A percentile compares a stretch with the other conserved stretches of the same genome.
phyloP scores from a whole-genome alignment of 2,329 filamentous ascomycete genomes.

The Fusarium subtropicale region DNA sequence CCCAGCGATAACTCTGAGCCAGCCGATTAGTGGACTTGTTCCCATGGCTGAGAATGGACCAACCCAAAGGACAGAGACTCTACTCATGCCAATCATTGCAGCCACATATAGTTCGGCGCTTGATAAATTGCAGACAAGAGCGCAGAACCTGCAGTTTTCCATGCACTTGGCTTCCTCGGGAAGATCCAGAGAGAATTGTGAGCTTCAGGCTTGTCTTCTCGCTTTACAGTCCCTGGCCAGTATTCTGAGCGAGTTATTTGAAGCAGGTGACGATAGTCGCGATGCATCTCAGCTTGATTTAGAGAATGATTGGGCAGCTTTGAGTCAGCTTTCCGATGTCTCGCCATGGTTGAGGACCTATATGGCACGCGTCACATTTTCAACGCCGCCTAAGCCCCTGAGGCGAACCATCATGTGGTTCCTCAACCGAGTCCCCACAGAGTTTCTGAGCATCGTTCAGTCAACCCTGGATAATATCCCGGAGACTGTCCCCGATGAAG shows the following conservation, averaged over 20 bases:
- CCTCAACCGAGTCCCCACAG: constrained; percentile 53
- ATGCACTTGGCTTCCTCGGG: not conserved
- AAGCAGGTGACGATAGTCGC: not conserved
- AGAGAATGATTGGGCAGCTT: not conserved
- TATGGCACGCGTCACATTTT: constrained; percentile 44
- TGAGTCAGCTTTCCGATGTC: constrained; percentile 18
- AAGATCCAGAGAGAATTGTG: not conserved
- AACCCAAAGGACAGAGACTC: not conserved
- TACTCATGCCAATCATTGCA: constrained; percentile 34
- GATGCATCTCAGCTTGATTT: not conserved
- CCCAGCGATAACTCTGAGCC: not conserved
- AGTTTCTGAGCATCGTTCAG: constrained; percentile 53
- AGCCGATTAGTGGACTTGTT: not conserved
- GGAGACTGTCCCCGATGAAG: not conserved
- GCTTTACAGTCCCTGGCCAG: constrained; percentile 17
- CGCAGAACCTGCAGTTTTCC: constrained; percentile 10
- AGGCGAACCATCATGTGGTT: constrained; percentile 56
- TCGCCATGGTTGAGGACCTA: constrained; percentile 37
- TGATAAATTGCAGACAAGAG: not conserved
- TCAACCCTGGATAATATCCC: constrained; percentile 45
- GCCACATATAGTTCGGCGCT: constrained; percentile 19
- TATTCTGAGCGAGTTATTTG: constrained; percentile 30
- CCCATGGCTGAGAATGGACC: constrained; percentile 26
- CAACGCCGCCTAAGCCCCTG: constrained; percentile 46
- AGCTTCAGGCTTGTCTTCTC: constrained; percentile 22